phyloP scores from a whole-genome alignment of 352 stramenopile genomes.

The Thalassiosira mediterranea region DNA sequence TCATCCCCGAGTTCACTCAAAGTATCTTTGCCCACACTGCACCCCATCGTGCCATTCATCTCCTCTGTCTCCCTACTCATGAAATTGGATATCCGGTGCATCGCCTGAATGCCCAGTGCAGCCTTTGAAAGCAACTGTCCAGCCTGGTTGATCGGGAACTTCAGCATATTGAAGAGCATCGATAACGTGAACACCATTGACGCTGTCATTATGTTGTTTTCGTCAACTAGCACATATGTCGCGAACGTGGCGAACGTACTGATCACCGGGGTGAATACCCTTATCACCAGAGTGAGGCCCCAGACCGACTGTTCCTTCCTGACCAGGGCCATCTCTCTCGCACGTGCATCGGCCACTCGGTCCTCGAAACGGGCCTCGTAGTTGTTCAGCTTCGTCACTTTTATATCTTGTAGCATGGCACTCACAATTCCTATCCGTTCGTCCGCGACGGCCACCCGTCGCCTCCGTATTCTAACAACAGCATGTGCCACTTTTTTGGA shows the following conservation, averaged over 20 bases:
- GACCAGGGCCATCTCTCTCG: conserved; percentile 37
- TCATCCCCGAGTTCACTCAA: not conserved
- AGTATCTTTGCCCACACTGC: not conserved
- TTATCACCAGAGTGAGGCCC: conserved; percentile 45
- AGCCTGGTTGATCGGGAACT: conserved; percentile 42
- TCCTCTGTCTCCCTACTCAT: conserved; percentile 30
- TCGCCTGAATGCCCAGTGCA: conserved; percentile 28
- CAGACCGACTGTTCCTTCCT: conserved; percentile 52
- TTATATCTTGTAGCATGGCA: conserved; percentile 56
- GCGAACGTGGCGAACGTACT: conserved; percentile 46
- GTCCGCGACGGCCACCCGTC: conserved; percentile 41
- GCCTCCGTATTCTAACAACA: conserved; percentile 39
- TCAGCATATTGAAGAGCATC: conserved; percentile 39
- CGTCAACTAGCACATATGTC: conserved; percentile 44
- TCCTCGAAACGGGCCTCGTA: conserved; percentile 50
- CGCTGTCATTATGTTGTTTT: conserved; percentile 43
- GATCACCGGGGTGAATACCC: conserved; percentile 58
- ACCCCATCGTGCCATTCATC: too few relatives aligned
- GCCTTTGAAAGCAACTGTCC: conserved; percentile 29
- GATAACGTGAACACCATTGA: conserved; percentile 32
- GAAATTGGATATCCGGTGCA: conserved; percentile 31
- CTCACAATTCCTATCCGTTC: conserved; percentile 40
- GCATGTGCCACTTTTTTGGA: conserved; percentile 19
- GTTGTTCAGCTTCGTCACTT: conserved; percentile 59
- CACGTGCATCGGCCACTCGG: conserved; percentile 27